These are phyloP conservation scores for Pichia sp. DNA, from an alignment of 1,139 yeast genomes.

Conservation along the genomic window DNA sequence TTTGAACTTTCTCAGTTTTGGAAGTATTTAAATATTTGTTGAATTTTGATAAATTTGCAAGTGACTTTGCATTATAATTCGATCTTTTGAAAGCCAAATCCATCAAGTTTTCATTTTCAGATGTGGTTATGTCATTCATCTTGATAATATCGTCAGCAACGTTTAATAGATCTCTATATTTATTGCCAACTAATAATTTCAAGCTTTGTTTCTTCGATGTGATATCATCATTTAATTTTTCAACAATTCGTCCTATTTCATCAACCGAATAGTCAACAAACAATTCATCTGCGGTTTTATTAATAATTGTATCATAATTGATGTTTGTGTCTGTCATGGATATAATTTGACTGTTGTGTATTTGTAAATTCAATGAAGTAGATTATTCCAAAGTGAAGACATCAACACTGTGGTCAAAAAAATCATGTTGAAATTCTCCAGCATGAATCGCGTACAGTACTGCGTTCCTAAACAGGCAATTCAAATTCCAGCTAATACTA, in stretches of 20 bases:
- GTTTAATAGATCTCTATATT: slow-evolving; percentile 59
- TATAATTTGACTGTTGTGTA: neutral
- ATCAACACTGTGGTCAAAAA: neutral
- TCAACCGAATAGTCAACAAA: slow-evolving; percentile 24
- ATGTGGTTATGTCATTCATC: slow-evolving; percentile 40
- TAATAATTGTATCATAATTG: slow-evolving; percentile 2
- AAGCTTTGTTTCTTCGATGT: slow-evolving; percentile 37
- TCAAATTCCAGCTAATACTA: too few relatives aligned
- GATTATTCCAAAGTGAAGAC: neutral
- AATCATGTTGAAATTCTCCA: neutral
- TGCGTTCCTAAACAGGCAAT: neutral
- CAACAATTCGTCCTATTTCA: slow-evolving; percentile 22
- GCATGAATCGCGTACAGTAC: neutral
- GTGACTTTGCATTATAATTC: slow-evolving; percentile 19
- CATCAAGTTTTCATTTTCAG: slow-evolving; percentile 23
- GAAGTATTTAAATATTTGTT: slow-evolving; percentile 1
- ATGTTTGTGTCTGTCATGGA: neutral
- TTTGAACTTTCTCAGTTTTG: slow-evolving; percentile 11
- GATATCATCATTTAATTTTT: slow-evolving; percentile 19
- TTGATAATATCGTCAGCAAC: slow-evolving; percentile 63
- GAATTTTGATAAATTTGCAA: slow-evolving; percentile 20
- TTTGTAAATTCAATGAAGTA: neutral
- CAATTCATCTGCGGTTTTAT: slow-evolving; percentile 18
- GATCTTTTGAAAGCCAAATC: slow-evolving; percentile 26
- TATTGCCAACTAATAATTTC: slow-evolving; percentile 53